Conservation (phyloP, 2,329 filamentous ascomycete species). For the Dryadomyces quercivorus region DNA sequence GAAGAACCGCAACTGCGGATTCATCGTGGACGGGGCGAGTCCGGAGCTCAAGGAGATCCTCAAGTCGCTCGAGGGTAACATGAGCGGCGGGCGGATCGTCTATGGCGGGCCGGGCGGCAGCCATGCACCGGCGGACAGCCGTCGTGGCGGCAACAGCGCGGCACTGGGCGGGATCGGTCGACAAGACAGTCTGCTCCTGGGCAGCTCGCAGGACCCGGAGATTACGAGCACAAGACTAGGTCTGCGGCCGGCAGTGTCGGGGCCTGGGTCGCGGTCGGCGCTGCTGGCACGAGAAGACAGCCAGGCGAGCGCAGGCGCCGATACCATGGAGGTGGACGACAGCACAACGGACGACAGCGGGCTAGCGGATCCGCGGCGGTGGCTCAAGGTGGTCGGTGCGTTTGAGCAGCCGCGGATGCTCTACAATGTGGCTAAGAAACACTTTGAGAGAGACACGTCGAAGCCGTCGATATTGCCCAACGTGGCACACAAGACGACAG, state of each 20-base stretch:
- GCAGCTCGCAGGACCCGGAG: constrained; percentile 37
- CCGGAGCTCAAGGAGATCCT: constrained; percentile 71
- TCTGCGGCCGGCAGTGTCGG: constrained; percentile 27
- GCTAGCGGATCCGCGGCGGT: constrained; percentile 59
- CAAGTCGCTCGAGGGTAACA: constrained; percentile 72
- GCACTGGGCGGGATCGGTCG: constrained; percentile 32
- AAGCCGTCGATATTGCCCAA: constrained; percentile 63
- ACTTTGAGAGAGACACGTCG: constrained; percentile 65
- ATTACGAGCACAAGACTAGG: constrained; percentile 42
- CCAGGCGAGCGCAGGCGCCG: constrained; percentile 53
- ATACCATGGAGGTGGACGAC: constrained; percentile 34
- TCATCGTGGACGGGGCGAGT: constrained; percentile 77
- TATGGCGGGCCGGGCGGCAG: constrained; percentile 26
- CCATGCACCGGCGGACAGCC: no score
- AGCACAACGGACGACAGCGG: constrained; percentile 39
- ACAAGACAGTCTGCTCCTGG: constrained; percentile 53
- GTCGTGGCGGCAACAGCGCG: constrained; percentile 15
- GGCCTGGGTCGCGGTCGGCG: constrained; percentile 7
- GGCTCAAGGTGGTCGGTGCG: constrained; percentile 73
- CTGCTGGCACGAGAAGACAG: constrained; percentile 44
- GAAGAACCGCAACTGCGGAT: constrained; percentile 80
- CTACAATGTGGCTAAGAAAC: constrained; percentile 73
- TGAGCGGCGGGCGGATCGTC: constrained; percentile 66
- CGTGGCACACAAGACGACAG: constrained; percentile 66
- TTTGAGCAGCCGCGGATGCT: constrained; percentile 72